These are phyloP conservation scores for Trametes cingulata DNA, from an alignment of 768 basidiomycete genomes.

Conservation along the genomic window DNA sequence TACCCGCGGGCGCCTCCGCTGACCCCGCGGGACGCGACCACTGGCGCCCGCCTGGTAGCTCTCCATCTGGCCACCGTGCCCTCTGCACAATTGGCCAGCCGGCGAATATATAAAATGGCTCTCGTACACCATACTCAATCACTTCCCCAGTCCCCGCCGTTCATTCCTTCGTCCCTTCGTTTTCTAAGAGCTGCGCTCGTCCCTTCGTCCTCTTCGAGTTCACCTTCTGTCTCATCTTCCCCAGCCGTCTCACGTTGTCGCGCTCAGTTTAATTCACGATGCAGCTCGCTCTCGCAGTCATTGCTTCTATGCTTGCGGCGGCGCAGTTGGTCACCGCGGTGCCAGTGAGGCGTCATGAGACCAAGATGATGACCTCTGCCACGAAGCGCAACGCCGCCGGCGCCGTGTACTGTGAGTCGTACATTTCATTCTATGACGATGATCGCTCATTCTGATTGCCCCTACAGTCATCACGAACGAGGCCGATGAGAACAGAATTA, in stretches of 20 bases:
- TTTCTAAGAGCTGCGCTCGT: no score
- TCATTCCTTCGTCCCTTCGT: no score
- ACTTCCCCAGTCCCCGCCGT: no score
- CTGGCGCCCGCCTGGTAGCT: no score
- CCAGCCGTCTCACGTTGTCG: neutral
- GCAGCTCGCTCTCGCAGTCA: neutral
- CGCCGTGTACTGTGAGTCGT: neutral
- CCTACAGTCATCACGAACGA: conserved; percentile 51
- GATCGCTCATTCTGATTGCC: neutral
- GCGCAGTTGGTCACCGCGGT: neutral
- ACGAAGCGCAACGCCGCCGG: neutral
- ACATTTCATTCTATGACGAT: neutral
- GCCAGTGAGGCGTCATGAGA: neutral
- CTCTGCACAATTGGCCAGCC: no score
- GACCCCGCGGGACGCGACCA: neutral
- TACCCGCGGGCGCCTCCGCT: neutral
- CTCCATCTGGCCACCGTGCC: no score
- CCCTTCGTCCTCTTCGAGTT: no score
- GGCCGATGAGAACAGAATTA: conserved; percentile 44
- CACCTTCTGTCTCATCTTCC: neutral
- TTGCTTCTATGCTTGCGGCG: neutral
- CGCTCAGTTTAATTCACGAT: neutral
- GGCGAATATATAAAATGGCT: no score
- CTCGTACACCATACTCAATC: no score
- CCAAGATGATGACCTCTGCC: neutral